Evolutionary conservation across 192 early-diverging fungal species (phyloP).

Genomic region (Chytriomyces sp.): DNA sequence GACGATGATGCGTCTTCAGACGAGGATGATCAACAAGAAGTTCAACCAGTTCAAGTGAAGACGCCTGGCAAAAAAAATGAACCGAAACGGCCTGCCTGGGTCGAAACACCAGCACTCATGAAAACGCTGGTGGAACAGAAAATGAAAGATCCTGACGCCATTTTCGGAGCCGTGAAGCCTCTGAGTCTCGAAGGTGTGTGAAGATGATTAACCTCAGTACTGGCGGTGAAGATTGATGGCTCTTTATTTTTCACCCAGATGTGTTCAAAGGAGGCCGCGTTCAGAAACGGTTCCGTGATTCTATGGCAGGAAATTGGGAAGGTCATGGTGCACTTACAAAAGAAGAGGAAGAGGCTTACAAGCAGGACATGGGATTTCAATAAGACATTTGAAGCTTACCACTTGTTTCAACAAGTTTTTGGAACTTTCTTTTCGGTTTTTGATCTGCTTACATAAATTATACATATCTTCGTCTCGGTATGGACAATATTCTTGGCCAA

Average conservation of each 20-base stretch:
- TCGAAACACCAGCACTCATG: conserved; percentile 37
- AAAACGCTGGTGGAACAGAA: conserved; percentile 27
- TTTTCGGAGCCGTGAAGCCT: conserved; percentile 41
- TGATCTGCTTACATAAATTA: too few species aligned
- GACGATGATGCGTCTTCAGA: conserved; percentile 17
- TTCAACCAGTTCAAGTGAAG: background rate
- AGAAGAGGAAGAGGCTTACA: conserved; percentile 41
- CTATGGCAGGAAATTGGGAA: conserved; percentile 40
- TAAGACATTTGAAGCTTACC: background rate
- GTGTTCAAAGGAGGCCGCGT: conserved; percentile 24
- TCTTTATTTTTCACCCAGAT: conserved; percentile 14
- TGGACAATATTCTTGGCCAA: too few species aligned
- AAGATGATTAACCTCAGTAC: background rate
- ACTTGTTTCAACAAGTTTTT: too few species aligned
- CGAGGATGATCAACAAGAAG: conserved; percentile 11
- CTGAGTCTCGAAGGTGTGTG: conserved; percentile 35
- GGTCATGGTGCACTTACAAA: conserved; percentile 29
- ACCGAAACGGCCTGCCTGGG: conserved; percentile 33
- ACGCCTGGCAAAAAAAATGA: background rate
- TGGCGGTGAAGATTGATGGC: conserved; percentile 2
- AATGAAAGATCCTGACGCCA: conserved; percentile 32
- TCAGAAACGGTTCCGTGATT: conserved; percentile 34
- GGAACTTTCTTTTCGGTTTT: too few species aligned
- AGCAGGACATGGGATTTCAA: conserved; percentile 38
- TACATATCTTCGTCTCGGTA: too few species aligned